Conservation (phyloP, 352 stramenopile genomes). For the Globisporangium takayamanum region DNA sequence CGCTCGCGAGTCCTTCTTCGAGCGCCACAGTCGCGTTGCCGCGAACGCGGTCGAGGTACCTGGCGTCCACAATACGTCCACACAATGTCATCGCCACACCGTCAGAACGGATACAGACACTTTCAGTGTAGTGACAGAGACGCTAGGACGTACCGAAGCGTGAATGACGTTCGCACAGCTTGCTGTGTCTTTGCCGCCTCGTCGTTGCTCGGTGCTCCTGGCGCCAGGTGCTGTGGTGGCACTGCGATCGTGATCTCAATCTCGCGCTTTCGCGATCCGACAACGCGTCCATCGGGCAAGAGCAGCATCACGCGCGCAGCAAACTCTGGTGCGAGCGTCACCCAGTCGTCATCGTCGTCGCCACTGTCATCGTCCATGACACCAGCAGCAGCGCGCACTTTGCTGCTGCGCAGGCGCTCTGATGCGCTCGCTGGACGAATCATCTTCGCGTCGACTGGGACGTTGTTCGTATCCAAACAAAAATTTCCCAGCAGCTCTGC, state of each 20-base stretch:
- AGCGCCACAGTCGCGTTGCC: slow-evolving; percentile 5
- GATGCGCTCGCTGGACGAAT: not conserved
- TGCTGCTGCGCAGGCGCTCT: not conserved
- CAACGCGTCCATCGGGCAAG: slow-evolving; percentile 46
- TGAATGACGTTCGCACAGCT: slow-evolving; percentile 51
- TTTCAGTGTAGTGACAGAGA: not conserved
- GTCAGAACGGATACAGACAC: not conserved
- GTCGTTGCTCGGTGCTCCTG: too few relatives aligned
- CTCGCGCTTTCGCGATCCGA: slow-evolving; percentile 50
- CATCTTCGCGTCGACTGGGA: slow-evolving; percentile 1
- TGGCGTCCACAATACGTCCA: not conserved
- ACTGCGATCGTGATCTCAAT: slow-evolving; percentile 60
- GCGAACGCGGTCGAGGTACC: slow-evolving; percentile 53
- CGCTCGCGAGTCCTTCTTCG: slow-evolving; percentile 3
- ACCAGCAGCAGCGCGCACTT: not conserved
- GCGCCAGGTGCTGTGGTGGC: slow-evolving; percentile 5
- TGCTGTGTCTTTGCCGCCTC: not conserved
- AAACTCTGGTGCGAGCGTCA: slow-evolving; percentile 65
- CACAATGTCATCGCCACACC: not conserved
- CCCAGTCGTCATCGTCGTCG: slow-evolving; percentile 45
- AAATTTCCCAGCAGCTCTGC: slow-evolving; percentile 9
- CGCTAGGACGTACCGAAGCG: slow-evolving; percentile 22
- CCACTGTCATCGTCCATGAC: slow-evolving; percentile 1
- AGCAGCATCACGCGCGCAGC: slow-evolving; percentile 62
- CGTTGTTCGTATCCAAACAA: not conserved